These are phyloP conservation scores for Aspergillus terreus DNA, from an alignment of 2,329 filamentous ascomycete species.

Conservation along the genomic window DNA sequence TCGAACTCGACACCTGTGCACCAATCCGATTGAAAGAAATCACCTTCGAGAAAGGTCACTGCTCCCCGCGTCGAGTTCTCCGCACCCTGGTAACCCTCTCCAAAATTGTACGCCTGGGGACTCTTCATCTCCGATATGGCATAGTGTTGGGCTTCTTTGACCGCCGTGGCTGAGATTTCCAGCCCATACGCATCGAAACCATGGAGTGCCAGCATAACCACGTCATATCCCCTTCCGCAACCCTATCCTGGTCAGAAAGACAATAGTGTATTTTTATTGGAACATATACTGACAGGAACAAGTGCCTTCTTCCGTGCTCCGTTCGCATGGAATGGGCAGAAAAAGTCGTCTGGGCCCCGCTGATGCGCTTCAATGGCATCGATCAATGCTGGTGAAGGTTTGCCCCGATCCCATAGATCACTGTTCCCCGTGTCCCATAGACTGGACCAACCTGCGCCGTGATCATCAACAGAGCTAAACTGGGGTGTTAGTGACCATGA, in stretches of 20 bases:
- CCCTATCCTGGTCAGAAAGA: constrained; percentile 14
- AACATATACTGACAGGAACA: constrained; percentile 21
- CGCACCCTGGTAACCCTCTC: background rate
- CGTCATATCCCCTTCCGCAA: constrained; percentile 34
- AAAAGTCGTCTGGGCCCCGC: constrained; percentile 11
- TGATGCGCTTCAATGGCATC: constrained; percentile 22
- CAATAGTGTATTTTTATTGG: background rate
- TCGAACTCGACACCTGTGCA: constrained; percentile 8
- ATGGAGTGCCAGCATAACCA: constrained; percentile 29
- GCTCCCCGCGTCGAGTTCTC: background rate
- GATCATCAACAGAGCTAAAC: background rate
- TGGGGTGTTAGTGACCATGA: background rate
- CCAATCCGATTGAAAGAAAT: constrained; percentile 33
- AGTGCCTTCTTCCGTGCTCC: constrained; percentile 23
- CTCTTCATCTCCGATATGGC: constrained; percentile 13
- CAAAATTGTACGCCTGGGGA: constrained; percentile 19
- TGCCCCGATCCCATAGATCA: constrained; percentile 29
- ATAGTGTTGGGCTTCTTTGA: constrained; percentile 12
- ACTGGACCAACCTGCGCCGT: constrained; percentile 9
- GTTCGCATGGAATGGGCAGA: constrained; percentile 15
- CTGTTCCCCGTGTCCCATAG: constrained; percentile 24
- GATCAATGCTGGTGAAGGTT: constrained; percentile 27
- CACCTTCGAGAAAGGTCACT: constrained; percentile 56
- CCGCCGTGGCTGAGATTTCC: constrained; percentile 24
- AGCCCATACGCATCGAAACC: constrained; percentile 29